Conservation (phyloP, 345 rosid genomes). For the Moricandia moricandioides region DNA sequence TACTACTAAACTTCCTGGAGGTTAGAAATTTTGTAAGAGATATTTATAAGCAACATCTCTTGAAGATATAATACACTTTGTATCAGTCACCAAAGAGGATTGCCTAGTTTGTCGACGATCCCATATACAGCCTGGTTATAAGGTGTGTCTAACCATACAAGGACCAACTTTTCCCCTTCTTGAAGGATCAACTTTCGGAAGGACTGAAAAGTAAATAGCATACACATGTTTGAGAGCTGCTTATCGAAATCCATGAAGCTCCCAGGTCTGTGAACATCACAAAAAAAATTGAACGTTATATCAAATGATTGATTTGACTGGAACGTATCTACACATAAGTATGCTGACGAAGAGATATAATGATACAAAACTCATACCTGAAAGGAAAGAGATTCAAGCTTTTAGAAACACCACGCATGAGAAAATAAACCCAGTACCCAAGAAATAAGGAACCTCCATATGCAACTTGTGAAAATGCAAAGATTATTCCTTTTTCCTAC, state of each 20-base stretch:
- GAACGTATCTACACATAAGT: not conserved
- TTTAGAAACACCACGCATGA: conserved; percentile 45
- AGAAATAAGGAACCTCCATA: conserved; percentile 71
- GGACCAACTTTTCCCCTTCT: conserved; percentile 94
- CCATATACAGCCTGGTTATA: conserved; percentile 97
- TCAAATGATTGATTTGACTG: not conserved
- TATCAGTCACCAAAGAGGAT: conserved; percentile 7
- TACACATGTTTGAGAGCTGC: conserved; percentile 80
- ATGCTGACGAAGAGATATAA: not conserved
- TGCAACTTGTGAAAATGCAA: conserved; percentile 77
- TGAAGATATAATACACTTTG: not conserved
- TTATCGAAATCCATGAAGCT: conserved; percentile 54
- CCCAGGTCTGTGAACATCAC: conserved; percentile 51
- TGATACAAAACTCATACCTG: conserved; percentile 50
- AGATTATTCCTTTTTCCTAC: conserved; percentile 68
- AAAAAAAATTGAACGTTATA: conserved; percentile 9
- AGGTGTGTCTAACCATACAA: conserved; percentile 94
- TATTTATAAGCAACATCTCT: not conserved
- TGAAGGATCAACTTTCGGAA: conserved; percentile 85
- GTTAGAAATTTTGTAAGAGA: conserved; percentile 6
- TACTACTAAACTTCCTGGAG: conserved; percentile 90
- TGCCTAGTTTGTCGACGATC: conserved; percentile 88
- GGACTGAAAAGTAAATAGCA: conserved; percentile 80
- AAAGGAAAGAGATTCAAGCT: conserved; percentile 68
- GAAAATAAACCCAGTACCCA: conserved; percentile 91